phyloP scores from a whole-genome alignment of 306 rosid species.

The Vachellia pachyceras region DNA sequence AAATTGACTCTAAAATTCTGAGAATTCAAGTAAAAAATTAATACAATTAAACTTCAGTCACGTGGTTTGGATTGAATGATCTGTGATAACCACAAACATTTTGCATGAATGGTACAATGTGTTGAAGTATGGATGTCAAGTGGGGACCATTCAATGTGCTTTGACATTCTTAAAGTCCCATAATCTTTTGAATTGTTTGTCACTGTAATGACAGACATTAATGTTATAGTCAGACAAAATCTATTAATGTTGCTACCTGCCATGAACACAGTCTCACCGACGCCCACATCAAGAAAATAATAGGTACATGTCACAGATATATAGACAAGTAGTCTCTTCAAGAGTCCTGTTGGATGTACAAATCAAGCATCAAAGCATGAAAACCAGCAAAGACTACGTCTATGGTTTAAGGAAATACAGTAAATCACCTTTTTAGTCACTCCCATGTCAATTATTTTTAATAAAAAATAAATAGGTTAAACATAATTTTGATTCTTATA shows the following conservation, averaged over 20 bases:
- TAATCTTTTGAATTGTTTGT: constrained; percentile 14
- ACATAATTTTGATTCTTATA: too few species aligned
- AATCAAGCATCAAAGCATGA: too few species aligned
- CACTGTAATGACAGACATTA: neutral
- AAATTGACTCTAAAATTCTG: too few species aligned
- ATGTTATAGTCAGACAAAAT: neutral
- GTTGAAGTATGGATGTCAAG: neutral
- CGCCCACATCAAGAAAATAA: constrained; percentile 31
- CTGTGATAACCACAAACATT: neutral
- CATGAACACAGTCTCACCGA: constrained; percentile 43
- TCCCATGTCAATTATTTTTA: neutral
- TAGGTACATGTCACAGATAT: constrained; percentile 37
- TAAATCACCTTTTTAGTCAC: neutral
- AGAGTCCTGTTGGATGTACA: too few species aligned
- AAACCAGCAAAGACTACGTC: too few species aligned
- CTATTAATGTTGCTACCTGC: constrained; percentile 34
- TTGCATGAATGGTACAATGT: neutral
- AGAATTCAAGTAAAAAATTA: too few species aligned
- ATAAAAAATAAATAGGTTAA: too few species aligned
- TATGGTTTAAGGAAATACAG: neutral
- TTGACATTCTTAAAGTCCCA: neutral
- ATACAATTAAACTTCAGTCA: too few species aligned
- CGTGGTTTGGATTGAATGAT: neutral
- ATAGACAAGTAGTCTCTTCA: constrained; percentile 41
- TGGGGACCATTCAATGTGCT: neutral